Percentiles rank a stretch among this genome's conserved stretches.
Conservation (phyloP, 2,329 filamentous ascomycete genomes). For the Bimuria novae-zelandiae region DNA sequence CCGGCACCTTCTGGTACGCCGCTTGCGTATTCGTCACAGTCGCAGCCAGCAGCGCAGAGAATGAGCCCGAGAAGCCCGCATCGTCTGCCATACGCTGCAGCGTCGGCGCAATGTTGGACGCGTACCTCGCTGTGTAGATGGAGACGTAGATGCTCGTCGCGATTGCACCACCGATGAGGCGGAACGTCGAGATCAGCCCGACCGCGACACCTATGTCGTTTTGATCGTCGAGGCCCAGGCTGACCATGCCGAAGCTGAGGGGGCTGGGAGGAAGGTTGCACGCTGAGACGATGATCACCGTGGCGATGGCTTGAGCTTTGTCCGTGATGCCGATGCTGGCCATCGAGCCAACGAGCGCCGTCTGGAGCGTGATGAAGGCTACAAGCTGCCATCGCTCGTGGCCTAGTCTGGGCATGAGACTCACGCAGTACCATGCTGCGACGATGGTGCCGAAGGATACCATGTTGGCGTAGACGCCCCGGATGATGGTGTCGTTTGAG, state of each 20-base stretch:
- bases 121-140: slow-evolving; percentile 40
- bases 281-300: slow-evolving; percentile 36
- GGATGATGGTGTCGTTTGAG: slow-evolving; percentile 25
- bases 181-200: slow-evolving; percentile 45
- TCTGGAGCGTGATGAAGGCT: slow-evolving; percentile 39
- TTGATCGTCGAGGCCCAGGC: slow-evolving; percentile 43
- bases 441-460: slow-evolving; percentile 35
- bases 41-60: slow-evolving; percentile 30
- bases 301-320: slow-evolving; percentile 44
- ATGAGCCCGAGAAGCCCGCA: slow-evolving; percentile 10
- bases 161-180: slow-evolving; percentile 46
- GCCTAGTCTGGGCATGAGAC: slow-evolving; percentile 38
- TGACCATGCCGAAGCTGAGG: slow-evolving; percentile 44
- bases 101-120: slow-evolving; percentile 6
- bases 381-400: slow-evolving; percentile 47
- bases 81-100: slow-evolving; percentile 6
- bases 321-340: slow-evolving; percentile 39
- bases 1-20: slow-evolving; percentile 36
- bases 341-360: slow-evolving; percentile 44
- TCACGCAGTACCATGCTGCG: slow-evolving; percentile 31
- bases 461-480: slow-evolving; percentile 32
- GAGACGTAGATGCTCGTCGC: slow-evolving; percentile 48
- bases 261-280: slow-evolving; percentile 41
- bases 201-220: slow-evolving; percentile 45
- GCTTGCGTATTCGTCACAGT: slow-evolving; percentile 39